These are phyloP conservation scores for Jatropha multifida DNA, from an alignment of 441 rosid genomes.

Conservation along the genomic window DNA sequence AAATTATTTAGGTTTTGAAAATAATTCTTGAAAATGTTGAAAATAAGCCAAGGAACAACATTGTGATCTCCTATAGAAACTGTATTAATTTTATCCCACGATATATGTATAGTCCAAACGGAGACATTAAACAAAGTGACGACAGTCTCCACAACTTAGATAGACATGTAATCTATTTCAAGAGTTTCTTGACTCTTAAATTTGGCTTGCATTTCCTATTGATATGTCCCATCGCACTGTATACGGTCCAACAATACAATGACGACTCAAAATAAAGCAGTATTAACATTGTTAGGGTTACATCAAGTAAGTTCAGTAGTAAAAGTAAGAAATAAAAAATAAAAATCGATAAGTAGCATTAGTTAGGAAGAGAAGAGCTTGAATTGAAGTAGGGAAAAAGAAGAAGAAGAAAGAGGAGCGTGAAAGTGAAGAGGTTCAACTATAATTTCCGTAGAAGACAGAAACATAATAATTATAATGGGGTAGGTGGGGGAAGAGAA, in stretches of 20 bases:
- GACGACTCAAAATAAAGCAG: neutral
- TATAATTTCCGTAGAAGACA: slow-evolving; percentile 13
- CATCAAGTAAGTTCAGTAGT: neutral
- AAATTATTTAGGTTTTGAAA: slow-evolving; percentile 27
- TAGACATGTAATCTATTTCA: neutral
- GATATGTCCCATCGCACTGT: slow-evolving; percentile 15
- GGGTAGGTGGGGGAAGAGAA: slow-evolving; percentile 23
- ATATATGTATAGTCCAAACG: slow-evolving; percentile 18
- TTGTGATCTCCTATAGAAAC: slow-evolving; percentile 17
- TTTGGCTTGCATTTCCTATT: neutral
- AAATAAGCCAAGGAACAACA: slow-evolving; percentile 16
- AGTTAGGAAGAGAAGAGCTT: neutral
- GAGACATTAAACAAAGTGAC: slow-evolving; percentile 16
- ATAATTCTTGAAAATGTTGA: slow-evolving; percentile 2
- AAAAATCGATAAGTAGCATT: too few species aligned
- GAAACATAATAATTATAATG: slow-evolving; percentile 18
- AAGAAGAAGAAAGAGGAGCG: slow-evolving; percentile 1
- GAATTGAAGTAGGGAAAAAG: slow-evolving; percentile 15
- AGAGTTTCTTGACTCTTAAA: slow-evolving; percentile 12
- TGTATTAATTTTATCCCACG: slow-evolving; percentile 14
- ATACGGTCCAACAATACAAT: neutral
- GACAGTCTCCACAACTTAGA: slow-evolving; percentile 8
- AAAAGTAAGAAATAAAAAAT: neutral
- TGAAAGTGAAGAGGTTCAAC: slow-evolving; percentile 12
- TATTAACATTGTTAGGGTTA: neutral